Percentiles rank a stretch among this genome's conserved stretches.
These are phyloP conservation scores for Vicia faba DNA, from an alignment of 306 rosid genomes.

Conservation along the genomic window DNA sequence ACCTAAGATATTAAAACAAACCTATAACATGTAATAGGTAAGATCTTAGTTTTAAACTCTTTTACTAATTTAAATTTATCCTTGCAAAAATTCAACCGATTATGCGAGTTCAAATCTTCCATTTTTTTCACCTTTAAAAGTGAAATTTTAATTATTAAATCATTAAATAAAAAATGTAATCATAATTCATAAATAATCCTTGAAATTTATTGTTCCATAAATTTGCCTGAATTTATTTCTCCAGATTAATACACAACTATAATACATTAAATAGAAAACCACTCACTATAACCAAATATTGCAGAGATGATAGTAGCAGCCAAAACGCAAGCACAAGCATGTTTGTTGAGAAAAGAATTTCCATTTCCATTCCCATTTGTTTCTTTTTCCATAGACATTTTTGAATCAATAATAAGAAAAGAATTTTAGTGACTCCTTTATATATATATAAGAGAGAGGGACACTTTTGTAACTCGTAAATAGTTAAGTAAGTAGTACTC, in stretches of 20 bases:
- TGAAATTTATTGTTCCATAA: not conserved
- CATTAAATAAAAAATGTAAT: too few species aligned
- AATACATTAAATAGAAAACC: not conserved
- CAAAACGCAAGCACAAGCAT: constrained; percentile 58
- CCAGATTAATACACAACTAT: not conserved
- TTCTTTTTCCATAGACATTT: constrained; percentile 21
- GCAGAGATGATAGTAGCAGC: constrained; percentile 61
- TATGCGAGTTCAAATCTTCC: too few species aligned
- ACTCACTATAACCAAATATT: constrained; percentile 49
- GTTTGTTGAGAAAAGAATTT: constrained; percentile 42
- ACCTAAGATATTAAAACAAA: not conserved
- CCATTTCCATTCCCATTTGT: constrained; percentile 19
- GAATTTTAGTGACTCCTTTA: not conserved
- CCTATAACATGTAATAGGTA: not conserved
- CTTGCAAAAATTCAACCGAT: too few species aligned
- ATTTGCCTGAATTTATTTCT: not conserved
- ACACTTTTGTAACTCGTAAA: not conserved
- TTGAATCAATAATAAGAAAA: not conserved
- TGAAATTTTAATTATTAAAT: too few species aligned
- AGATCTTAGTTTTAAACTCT: not conserved
- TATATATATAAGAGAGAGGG: not conserved
- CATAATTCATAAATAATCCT: too few species aligned
- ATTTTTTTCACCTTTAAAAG: too few species aligned
- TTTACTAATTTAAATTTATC: too few species aligned
- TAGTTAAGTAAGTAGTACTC: not conserved